These are phyloP conservation scores for Paramecium biaurelia DNA, from an alignment of 73 alveolate genomes.

Conservation along the genomic window DNA sequence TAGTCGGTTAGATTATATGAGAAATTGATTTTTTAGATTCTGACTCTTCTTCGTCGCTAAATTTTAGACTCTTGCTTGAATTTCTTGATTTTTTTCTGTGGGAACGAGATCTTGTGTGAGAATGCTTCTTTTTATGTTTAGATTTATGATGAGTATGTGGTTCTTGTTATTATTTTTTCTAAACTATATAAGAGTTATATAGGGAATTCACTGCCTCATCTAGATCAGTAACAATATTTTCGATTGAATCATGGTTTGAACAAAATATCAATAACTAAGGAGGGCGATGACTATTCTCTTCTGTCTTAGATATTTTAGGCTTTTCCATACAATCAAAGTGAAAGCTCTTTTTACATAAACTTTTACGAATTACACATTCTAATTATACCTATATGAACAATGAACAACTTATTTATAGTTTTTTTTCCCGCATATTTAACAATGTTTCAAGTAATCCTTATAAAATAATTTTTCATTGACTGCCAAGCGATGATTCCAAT, in stretches of 20 bases:
- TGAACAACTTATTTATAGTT: background rate
- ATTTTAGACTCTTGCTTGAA: background rate
- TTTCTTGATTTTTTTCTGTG: background rate
- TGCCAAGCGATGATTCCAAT: conserved; percentile 19
- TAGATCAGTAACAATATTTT: background rate
- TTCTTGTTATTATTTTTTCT: background rate
- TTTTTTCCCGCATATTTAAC: background rate
- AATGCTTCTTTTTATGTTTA: background rate
- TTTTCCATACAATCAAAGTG: background rate
- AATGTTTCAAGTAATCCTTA: background rate
- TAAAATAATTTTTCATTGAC: background rate
- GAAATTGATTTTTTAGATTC: background rate
- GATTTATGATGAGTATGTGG: background rate
- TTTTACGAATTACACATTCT: conserved; percentile 1
- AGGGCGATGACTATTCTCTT: background rate
- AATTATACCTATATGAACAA: conserved; percentile 11
- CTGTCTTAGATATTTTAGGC: background rate
- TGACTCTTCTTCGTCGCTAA: background rate
- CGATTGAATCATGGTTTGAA: background rate
- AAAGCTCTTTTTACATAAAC: background rate
- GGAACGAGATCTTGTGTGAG: background rate
- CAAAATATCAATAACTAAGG: background rate
- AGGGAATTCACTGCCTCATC: background rate
- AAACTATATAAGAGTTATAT: background rate
- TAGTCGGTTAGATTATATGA: background rate